A percentile compares a stretch with the other conserved stretches of the same genome.
These are phyloP conservation scores for Rhododendron vialii DNA, from an alignment of 148 eudicot species.

Conservation along the genomic window DNA sequence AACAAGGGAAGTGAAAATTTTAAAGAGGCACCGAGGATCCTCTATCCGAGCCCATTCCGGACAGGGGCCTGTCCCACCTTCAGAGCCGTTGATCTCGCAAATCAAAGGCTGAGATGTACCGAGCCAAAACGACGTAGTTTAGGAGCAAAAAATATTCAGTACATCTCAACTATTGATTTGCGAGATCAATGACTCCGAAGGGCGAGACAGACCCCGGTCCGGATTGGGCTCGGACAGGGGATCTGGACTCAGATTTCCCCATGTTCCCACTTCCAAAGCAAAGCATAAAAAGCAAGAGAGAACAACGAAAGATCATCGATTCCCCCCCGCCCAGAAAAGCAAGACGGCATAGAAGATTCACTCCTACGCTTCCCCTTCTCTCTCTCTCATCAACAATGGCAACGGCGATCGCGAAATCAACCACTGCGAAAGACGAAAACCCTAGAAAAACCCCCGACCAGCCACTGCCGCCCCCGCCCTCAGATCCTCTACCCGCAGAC, in stretches of 20 bases:
- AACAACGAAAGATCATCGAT: neutral
- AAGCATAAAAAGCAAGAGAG: neutral
- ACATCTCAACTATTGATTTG: too few relatives aligned
- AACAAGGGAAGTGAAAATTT: too few relatives aligned
- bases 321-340: neutral
- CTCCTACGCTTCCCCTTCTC: neutral
- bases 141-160: too few relatives aligned
- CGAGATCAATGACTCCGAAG: too few relatives aligned
- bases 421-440: slow-evolving; percentile 23
- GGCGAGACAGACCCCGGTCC: too few relatives aligned
- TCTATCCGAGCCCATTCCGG: too few relatives aligned
- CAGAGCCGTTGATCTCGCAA: too few relatives aligned
- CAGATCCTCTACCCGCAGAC: neutral
- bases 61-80: too few relatives aligned
- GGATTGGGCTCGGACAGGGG: too few relatives aligned
- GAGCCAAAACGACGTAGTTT: too few relatives aligned
- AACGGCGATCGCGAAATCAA: slow-evolving; percentile 7
- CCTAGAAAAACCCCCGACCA: slow-evolving; percentile 25
- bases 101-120: too few relatives aligned
- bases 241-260: neutral
- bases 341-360: neutral
- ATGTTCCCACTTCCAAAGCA: neutral
- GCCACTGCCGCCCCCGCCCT: neutral
- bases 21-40: too few relatives aligned
- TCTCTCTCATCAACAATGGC: slow-evolving; percentile 26